Evolutionary conservation across 495 filamentous ascomycete species (phyloP).

Genomic region (Chaetomidium leptoderma): DNA sequence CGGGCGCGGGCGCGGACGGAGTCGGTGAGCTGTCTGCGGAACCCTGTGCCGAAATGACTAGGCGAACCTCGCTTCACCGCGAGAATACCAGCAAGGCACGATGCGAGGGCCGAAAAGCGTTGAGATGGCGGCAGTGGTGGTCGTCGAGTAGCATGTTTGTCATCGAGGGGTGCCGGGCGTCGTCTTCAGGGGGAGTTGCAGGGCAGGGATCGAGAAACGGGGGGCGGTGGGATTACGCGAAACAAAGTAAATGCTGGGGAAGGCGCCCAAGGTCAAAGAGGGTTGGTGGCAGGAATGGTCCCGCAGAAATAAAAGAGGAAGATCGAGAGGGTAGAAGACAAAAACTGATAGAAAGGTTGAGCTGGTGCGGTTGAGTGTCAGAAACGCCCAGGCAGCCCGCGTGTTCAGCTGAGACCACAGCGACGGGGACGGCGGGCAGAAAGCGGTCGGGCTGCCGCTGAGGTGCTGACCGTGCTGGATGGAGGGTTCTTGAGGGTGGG

Average conservation of each 20-base stretch:
- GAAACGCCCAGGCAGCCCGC: slow-evolving; percentile 9
- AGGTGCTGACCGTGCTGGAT: too few species aligned
- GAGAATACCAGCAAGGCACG: background rate
- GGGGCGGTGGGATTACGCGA: slow-evolving; percentile 1
- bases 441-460: background rate
- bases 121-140: slow-evolving; percentile 14
- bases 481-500: too few species aligned
- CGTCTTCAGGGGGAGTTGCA: slow-evolving; percentile 9
- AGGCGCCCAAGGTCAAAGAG: background rate
- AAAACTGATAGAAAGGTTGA: slow-evolving; percentile 2
- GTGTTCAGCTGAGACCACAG: slow-evolving; percentile 1
- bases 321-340: background rate
- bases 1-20: slow-evolving; percentile 10
- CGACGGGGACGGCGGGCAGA: background rate
- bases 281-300: background rate
- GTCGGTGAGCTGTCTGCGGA: slow-evolving; percentile 11
- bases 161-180: slow-evolving; percentile 18
- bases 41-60: background rate
- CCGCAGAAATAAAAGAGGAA: background rate
- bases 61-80: slow-evolving; percentile 8
- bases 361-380: background rate
- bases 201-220: slow-evolving; percentile 6
- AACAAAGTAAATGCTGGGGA: background rate
- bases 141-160: slow-evolving; percentile 35
- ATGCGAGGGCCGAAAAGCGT: slow-evolving; percentile 16